phyloP scores from a whole-genome alignment of 2,329 filamentous ascomycete species.

The Clarireedia hainanense region DNA sequence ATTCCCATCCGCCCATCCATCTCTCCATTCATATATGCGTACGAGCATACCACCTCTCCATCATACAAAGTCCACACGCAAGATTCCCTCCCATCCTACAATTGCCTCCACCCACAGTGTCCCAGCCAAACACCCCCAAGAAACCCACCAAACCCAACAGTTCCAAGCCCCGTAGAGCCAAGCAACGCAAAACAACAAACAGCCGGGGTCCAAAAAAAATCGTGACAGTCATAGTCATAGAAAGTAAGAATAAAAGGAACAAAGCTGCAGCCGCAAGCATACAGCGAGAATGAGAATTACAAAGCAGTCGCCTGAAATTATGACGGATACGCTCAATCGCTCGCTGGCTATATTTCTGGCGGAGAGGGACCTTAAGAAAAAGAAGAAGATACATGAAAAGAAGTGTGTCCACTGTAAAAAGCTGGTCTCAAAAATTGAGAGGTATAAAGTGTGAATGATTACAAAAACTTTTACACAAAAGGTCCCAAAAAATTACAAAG shows the following conservation, averaged over 20 bases:
- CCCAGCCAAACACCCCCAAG: background rate
- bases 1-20: background rate
- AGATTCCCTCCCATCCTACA: too few species aligned
- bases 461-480: slow-evolving; percentile 10
- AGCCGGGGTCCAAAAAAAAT: background rate
- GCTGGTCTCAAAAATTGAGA: slow-evolving; percentile 4
- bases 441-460: slow-evolving; percentile 9
- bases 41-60: background rate
- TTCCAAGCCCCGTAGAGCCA: background rate
- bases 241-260: slow-evolving; percentile 1
- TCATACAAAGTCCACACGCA: too few species aligned
- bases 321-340: background rate
- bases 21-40: background rate
- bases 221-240: slow-evolving; percentile 8
- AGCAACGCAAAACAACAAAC: background rate
- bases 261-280: background rate
- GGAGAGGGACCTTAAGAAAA: background rate
- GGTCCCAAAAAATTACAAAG: slow-evolving; percentile 7
- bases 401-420: background rate
- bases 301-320: background rate
- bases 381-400: slow-evolving; percentile 7
- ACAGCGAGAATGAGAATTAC: background rate
- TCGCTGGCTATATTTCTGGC: background rate
- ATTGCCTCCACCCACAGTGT: background rate
- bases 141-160: background rate